Percentiles rank a stretch among this genome's conserved stretches.
phyloP scores from a whole-genome alignment of 2,329 filamentous ascomycete genomes.

The Clathrospora elynae region DNA sequence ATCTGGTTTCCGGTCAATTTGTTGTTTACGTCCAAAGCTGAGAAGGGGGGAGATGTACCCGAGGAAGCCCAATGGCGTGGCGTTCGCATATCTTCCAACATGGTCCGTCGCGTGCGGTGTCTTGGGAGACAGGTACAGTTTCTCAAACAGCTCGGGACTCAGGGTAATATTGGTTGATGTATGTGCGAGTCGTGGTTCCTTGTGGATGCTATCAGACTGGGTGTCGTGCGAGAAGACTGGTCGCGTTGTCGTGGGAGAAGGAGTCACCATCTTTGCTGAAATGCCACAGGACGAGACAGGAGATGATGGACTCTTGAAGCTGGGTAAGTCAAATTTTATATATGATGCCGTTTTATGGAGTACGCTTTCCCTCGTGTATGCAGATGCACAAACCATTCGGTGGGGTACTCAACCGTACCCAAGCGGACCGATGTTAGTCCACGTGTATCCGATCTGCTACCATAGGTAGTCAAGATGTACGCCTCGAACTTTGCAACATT shows the following conservation, averaged over 20 bases:
- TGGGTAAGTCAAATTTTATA: too few relatives aligned
- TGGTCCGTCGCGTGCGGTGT: conserved; percentile 28
- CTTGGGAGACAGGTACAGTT: conserved; percentile 35
- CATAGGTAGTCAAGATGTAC: too few relatives aligned
- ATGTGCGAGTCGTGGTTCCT: conserved; percentile 25
- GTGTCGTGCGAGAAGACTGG: conserved; percentile 8
- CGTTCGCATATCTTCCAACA: conserved; percentile 30
- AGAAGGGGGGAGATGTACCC: conserved; percentile 20
- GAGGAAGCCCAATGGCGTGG: conserved; percentile 37
- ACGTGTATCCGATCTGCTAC: too few relatives aligned
- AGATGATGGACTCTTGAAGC: too few relatives aligned
- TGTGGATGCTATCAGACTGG: conserved; percentile 25
- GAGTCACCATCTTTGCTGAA: conserved; percentile 5
- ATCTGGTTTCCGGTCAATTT: conserved; percentile 19
- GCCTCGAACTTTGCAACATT: too few relatives aligned
- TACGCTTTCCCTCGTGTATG: too few relatives aligned
- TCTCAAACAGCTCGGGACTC: conserved; percentile 38
- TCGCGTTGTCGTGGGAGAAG: conserved; percentile 2
- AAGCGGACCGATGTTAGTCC: too few relatives aligned
- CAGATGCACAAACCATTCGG: too few relatives aligned
- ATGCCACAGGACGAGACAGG: too few relatives aligned
- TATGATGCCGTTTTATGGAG: too few relatives aligned
- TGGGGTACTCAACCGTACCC: too few relatives aligned
- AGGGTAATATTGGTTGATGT: conserved; percentile 34
- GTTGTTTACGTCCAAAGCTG: neutral